A percentile compares a stretch with the other conserved stretches of the same genome.
These are phyloP conservation scores for Davidsoniella eucalypti DNA, from an alignment of 2,329 filamentous ascomycete genomes.

Conservation along the genomic window DNA sequence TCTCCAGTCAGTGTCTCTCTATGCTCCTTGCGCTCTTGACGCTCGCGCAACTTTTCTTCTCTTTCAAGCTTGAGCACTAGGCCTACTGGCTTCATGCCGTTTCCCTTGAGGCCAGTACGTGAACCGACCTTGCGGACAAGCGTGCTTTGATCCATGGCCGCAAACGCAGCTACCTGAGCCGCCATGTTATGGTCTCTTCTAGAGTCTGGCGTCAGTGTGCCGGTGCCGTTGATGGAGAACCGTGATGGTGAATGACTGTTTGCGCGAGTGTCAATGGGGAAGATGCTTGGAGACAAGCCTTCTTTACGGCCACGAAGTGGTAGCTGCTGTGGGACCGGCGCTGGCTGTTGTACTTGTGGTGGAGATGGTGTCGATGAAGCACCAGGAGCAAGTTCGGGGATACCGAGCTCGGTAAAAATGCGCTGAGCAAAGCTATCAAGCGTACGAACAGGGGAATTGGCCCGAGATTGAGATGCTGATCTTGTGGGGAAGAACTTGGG, in stretches of 20 bases:
- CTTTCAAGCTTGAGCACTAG: constrained; percentile 14
- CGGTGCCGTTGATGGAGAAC: not conserved
- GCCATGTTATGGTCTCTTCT: constrained; percentile 17
- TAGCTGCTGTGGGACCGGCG: not conserved
- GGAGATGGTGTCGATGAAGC: constrained; percentile 18
- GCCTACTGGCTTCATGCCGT: constrained; percentile 15
- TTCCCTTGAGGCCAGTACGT: constrained; percentile 21
- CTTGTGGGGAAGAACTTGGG: constrained; percentile 18
- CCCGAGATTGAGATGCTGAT: constrained; percentile 27
- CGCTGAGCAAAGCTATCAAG: constrained; percentile 47
- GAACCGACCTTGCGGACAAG: constrained; percentile 37
- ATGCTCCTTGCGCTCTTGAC: constrained; percentile 2
- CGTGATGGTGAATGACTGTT: constrained; percentile 4
- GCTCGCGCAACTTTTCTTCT: constrained; percentile 8
- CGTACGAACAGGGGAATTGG: constrained; percentile 32
- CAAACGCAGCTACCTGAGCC: constrained; percentile 42
- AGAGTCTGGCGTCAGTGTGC: constrained; percentile 7
- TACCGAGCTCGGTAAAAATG: constrained; percentile 41
- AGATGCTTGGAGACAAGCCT: constrained; percentile 12
- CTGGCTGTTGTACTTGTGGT: constrained; percentile 25
- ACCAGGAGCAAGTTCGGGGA: constrained; percentile 22
- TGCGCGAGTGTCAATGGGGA: constrained; percentile 4
- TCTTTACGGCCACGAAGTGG: constrained; percentile 30
- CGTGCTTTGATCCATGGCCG: constrained; percentile 47
- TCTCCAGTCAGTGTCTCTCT: not conserved